Evolutionary conservation across 106 monocot species (phyloP).

Genomic region (Platanthera zijinensis): DNA sequence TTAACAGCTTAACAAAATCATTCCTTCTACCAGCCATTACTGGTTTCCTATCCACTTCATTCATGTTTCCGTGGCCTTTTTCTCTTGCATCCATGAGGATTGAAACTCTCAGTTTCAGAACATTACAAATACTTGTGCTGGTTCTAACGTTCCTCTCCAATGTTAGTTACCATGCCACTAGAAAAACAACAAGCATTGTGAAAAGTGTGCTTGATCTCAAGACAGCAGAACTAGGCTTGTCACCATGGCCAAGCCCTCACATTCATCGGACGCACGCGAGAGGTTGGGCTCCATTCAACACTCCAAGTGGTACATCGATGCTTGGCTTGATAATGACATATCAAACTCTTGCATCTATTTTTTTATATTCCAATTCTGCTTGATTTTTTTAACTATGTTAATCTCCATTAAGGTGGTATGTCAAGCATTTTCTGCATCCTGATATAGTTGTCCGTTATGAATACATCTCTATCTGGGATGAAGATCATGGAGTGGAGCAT

Average conservation of each 20-base stretch:
- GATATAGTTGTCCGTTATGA: too few relatives aligned
- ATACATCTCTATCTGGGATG: too few relatives aligned
- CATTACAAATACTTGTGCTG: slow-evolving; percentile 45
- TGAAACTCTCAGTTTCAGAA: slow-evolving; percentile 23
- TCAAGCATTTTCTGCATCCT: too few relatives aligned
- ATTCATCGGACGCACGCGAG: neutral
- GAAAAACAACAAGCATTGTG: slow-evolving; percentile 76
- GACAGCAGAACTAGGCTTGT: slow-evolving; percentile 16
- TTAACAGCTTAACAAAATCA: neutral
- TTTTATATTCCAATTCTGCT: too few relatives aligned
- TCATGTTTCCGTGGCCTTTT: slow-evolving; percentile 47
- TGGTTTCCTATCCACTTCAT: neutral
- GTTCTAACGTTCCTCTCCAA: slow-evolving; percentile 64
- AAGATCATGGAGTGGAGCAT: too few relatives aligned
- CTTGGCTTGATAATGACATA: slow-evolving; percentile 59
- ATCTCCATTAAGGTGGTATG: too few relatives aligned
- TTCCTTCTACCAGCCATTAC: neutral
- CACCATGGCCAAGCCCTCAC: slow-evolving; percentile 5
- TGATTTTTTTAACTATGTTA: too few relatives aligned
- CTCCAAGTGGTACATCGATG: slow-evolving; percentile 34
- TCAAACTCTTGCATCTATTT: too few relatives aligned
- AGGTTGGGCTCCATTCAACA: slow-evolving; percentile 73
- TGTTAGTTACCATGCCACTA: slow-evolving; percentile 60
- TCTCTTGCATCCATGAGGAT: slow-evolving; percentile 30
- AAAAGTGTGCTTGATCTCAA: slow-evolving; percentile 62